phyloP scores from a whole-genome alignment of 768 basidiomycete species.

The Dictyophora rubrovolvata region DNA sequence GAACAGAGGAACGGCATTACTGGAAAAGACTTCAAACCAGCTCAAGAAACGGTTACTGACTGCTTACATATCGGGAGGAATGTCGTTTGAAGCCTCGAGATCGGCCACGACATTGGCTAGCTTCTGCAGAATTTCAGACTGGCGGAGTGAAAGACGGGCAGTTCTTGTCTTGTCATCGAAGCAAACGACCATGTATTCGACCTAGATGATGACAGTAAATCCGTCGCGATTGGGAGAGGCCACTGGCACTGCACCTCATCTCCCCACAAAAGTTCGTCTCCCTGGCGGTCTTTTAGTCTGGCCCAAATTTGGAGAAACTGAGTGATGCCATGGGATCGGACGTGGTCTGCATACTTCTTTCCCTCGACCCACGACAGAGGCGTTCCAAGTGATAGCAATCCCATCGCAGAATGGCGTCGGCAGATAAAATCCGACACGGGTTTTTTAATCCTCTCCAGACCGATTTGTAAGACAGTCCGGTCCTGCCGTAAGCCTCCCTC shows the following conservation, averaged over 20 bases:
- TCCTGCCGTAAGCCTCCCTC: neutral
- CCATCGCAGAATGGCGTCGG: slow-evolving; percentile 44
- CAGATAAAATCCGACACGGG: neutral
- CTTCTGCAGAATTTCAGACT: slow-evolving; percentile 85
- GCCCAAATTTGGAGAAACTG: slow-evolving; percentile 95
- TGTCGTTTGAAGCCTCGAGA: slow-evolving; percentile 43
- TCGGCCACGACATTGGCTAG: slow-evolving; percentile 58
- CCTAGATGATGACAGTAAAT: slow-evolving; percentile 42
- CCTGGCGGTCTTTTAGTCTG: slow-evolving; percentile 78
- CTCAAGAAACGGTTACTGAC: neutral
- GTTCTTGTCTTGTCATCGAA: slow-evolving; percentile 72
- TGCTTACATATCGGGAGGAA: neutral
- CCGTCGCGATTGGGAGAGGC: slow-evolving; percentile 8
- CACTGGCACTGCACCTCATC: slow-evolving; percentile 62
- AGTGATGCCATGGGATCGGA: slow-evolving; percentile 83
- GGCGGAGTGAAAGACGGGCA: slow-evolving; percentile 86
- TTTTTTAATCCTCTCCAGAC: neutral
- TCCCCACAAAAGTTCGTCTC: slow-evolving; percentile 93
- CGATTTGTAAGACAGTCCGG: neutral
- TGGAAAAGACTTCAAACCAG: slow-evolving; percentile 19
- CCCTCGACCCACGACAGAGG: slow-evolving; percentile 88
- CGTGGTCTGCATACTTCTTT: slow-evolving; percentile 79
- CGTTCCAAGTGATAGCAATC: slow-evolving; percentile 85
- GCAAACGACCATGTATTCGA: slow-evolving; percentile 92
- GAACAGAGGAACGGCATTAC: slow-evolving; percentile 74